Percentiles rank a stretch among this genome's conserved stretches.
Evolutionary conservation across 2,329 filamentous ascomycete species (phyloP).

Genomic region (Ceratocystis ficicola): DNA sequence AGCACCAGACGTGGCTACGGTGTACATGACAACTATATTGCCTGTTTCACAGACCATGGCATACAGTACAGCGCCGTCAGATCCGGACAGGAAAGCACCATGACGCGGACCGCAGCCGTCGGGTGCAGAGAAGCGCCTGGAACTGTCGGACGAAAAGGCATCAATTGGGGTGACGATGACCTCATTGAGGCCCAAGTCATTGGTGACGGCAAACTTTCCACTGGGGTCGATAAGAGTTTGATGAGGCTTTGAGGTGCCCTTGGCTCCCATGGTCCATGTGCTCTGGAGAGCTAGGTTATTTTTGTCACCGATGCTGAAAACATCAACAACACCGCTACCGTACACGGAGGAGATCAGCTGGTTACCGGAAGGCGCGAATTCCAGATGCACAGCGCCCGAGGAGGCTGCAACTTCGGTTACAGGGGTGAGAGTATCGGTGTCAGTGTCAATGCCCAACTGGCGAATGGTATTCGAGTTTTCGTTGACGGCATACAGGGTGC

Average conservation of each 20-base stretch:
- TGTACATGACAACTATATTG: slow-evolving; percentile 23
- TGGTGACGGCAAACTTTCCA: slow-evolving; percentile 38
- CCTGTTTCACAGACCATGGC: slow-evolving; percentile 23
- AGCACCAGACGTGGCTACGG: slow-evolving; percentile 28
- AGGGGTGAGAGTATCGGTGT: slow-evolving; percentile 27
- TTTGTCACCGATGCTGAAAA: slow-evolving; percentile 28
- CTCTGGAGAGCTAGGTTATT: slow-evolving; percentile 20
- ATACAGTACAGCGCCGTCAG: slow-evolving; percentile 18
- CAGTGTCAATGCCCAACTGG: slow-evolving; percentile 32
- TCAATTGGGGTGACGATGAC: slow-evolving; percentile 36
- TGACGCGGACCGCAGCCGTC: slow-evolving; percentile 40
- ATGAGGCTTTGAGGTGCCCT: slow-evolving; percentile 34
- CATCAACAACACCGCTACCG: slow-evolving; percentile 26
- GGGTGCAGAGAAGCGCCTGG: slow-evolving; percentile 28
- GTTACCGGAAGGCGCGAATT: slow-evolving; percentile 10
- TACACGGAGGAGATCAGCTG: slow-evolving; percentile 17
- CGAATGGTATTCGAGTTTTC: slow-evolving; percentile 35
- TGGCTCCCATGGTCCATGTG: slow-evolving; percentile 26
- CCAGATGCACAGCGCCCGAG: slow-evolving; percentile 29
- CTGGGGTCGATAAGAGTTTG: slow-evolving; percentile 38
- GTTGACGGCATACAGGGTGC: slow-evolving; percentile 37
- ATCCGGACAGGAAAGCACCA: slow-evolving; percentile 25
- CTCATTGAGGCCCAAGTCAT: slow-evolving; percentile 40
- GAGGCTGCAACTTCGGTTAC: slow-evolving; percentile 29
- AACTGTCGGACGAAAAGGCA: slow-evolving; percentile 32